Base-by-base conservation (phyloP, 2,329 filamentous ascomycete species). In the Trichoderma guizhouense region DNA sequence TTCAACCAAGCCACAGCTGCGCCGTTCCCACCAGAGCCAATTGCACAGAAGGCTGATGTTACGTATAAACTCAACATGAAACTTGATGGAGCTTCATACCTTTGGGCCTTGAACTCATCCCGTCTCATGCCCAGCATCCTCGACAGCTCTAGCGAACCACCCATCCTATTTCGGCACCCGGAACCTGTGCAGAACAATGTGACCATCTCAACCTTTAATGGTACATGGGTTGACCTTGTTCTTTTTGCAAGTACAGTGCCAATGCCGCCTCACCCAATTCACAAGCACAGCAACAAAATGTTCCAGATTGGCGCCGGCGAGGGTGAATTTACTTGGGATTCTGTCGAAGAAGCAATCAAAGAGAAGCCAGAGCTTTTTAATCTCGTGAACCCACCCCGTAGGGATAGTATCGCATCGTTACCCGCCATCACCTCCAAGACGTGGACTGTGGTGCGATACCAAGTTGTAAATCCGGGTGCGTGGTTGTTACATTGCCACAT, bases 211-310 rank as follows among this genome's bases (percentile, higher is more conserved):
- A 88, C 86, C 8, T 76, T 74, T 28, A 82, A 85, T 71, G 79
- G 81, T 73, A 82, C 84, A 2, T 89, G 87, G 87, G 81, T 90
- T 9, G 88, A 90, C 75, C 76, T 89, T n/a, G 81, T 90, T 73
- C 82, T 89, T 72, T 78, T 83, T 34, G 79, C 85, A 2, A 77
- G 78, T n/a, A 76, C 76, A 2, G 78, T 79, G 3, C 80, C 85
- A 7, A 86, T 88, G 75, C 87, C 81, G 0, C 76, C 80, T 11
- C 89, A 91, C 72, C 86, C 88, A 0, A 87, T 91, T 65, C 89
- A 91, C 83, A 90, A 90, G 81, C 89, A 91, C 79, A 85, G 86
- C 61, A 88, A 86, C 75, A 89, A 89, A 77, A 88, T 87, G 80
- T 90, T 84, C 75, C 79, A 85, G 24, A 83, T 91, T 39, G 89